These are phyloP conservation scores for Histomonas meleagridis DNA, from an alignment of 208 protist species.

Conservation along the genomic window DNA sequence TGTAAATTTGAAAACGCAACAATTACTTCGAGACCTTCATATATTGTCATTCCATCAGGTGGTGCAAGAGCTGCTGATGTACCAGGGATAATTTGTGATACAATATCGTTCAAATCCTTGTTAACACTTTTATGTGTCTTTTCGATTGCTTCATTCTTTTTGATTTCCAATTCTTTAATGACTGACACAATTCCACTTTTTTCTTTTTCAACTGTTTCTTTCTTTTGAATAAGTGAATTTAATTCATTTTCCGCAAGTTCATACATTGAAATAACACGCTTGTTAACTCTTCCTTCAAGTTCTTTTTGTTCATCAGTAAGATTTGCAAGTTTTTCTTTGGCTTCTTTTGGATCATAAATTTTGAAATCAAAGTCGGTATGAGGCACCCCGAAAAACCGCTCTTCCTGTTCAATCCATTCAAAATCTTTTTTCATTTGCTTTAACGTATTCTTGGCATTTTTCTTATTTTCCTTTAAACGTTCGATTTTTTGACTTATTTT, in stretches of 20 bases:
- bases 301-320: constrained; percentile 47
- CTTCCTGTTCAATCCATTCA: constrained; percentile 34
- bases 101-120: constrained; percentile 65
- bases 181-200: constrained; percentile 69
- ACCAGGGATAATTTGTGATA: constrained; percentile 83
- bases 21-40: constrained; percentile 38
- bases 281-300: constrained; percentile 39
- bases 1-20: constrained; percentile 70
- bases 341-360: constrained; percentile 40
- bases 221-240: constrained; percentile 80
- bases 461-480: background rate
- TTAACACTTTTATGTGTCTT: constrained; percentile 79
- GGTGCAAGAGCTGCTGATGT: constrained; percentile 68
- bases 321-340: constrained; percentile 40
- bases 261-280: constrained; percentile 69
- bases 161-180: constrained; percentile 84
- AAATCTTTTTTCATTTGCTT: constrained; percentile 37
- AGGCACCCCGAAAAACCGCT: constrained; percentile 49
- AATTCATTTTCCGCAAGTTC: constrained; percentile 84
- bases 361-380: constrained; percentile 57
- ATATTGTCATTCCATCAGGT: background rate
- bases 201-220: constrained; percentile 73
- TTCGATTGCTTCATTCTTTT: constrained; percentile 86
- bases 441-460: background rate
- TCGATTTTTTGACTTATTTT: constrained; percentile 37